Percentiles rank a stretch among this genome's conserved stretches.
Conservation (phyloP, 2,329 filamentous ascomycete genomes). For the Aspergillus neoniger region DNA sequence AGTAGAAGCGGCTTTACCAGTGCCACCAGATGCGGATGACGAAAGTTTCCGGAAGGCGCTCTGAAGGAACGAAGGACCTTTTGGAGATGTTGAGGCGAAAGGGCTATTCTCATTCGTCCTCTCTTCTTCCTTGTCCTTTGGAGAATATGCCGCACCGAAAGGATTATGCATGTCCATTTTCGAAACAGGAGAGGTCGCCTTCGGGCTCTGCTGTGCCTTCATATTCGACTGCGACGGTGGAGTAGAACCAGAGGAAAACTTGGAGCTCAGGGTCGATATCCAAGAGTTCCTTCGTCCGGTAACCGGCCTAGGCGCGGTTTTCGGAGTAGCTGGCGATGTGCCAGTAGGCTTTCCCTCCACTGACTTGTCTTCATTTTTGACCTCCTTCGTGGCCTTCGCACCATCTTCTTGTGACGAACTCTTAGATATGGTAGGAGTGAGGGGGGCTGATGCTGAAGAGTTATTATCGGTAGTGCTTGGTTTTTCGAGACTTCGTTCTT, state of each 20-base stretch:
- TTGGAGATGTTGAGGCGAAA: slow-evolving; percentile 67
- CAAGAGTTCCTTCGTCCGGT: slow-evolving; percentile 72
- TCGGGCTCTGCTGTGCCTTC: slow-evolving; percentile 35
- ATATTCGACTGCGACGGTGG: slow-evolving; percentile 41
- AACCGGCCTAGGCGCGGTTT: slow-evolving; percentile 33
- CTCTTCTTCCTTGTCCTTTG: slow-evolving; percentile 48
- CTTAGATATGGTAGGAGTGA: slow-evolving; percentile 15
- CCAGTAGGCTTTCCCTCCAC: slow-evolving; percentile 27
- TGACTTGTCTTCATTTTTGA: slow-evolving; percentile 20
- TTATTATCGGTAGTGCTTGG: slow-evolving; percentile 26
- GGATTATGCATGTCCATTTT: slow-evolving; percentile 46
- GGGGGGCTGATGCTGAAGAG: slow-evolving; percentile 20
- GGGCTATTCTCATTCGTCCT: slow-evolving; percentile 36
- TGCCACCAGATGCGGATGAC: slow-evolving; percentile 58
- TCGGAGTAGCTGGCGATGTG: slow-evolving; percentile 25
- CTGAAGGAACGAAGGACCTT: slow-evolving; percentile 71
- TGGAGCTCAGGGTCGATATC: slow-evolving; percentile 91
- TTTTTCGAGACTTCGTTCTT: slow-evolving; percentile 26
- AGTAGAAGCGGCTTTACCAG: slow-evolving; percentile 56
- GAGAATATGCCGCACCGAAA: slow-evolving; percentile 46
- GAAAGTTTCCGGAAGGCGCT: slow-evolving; percentile 81
- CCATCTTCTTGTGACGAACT: slow-evolving; percentile 19
- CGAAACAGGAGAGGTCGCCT: slow-evolving; percentile 33
- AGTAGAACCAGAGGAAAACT: slow-evolving; percentile 68
- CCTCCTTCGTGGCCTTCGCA: slow-evolving; percentile 21